Base-by-base conservation (phyloP, 2,329 filamentous ascomycete species). In the Aspergillus brunneoviolaceus region DNA sequence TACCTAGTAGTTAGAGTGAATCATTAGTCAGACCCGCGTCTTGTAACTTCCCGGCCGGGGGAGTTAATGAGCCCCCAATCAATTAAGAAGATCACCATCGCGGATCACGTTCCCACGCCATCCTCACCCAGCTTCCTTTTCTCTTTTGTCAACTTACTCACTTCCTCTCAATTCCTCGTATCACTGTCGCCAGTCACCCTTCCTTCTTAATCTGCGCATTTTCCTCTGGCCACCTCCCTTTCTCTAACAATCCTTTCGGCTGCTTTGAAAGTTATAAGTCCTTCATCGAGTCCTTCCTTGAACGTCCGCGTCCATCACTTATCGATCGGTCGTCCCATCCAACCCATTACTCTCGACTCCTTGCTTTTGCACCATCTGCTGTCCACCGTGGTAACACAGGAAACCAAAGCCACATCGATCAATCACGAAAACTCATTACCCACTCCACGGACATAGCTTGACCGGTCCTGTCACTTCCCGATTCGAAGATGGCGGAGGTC, bases 401-500 rank as follows among this genome's bases (percentile, higher is more conserved):
- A 23, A 62, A 55, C 39, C 49, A 59, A 14, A 47, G 27, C 29
- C 12, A 51, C 48, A 19, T 23, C 12, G 49, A 7, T 45, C 23
- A 5, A 12, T 6, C 16, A 21, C 27, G 21, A 23, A 33, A 11
- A 31, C 19, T 14, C 42, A 10, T 49, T 35, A 25, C 1, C n/a
- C n/a, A 19, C n/a, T 19, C 5, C 6, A 45, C 14, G 14, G 14
- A 45, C 5, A 45, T 19, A 45, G 39, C 39, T 7, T 16, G 9
- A 7, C 39, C 5, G 16, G 14, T 9, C 6, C 6, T 6, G 14
- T 12, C 16, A 19, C 14, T 45, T 19, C 16, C 14, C 16, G 39
- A n/a, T 19, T 33, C 52, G 62, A 64, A 60, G 14, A 77, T 77
- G 75, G 70, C 72, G 50, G 74, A 76, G 23, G 65, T 73, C 63